Base-by-base conservation (phyloP, 2,329 filamentous ascomycete genomes). In the Scleromitrula shiraiana region DNA sequence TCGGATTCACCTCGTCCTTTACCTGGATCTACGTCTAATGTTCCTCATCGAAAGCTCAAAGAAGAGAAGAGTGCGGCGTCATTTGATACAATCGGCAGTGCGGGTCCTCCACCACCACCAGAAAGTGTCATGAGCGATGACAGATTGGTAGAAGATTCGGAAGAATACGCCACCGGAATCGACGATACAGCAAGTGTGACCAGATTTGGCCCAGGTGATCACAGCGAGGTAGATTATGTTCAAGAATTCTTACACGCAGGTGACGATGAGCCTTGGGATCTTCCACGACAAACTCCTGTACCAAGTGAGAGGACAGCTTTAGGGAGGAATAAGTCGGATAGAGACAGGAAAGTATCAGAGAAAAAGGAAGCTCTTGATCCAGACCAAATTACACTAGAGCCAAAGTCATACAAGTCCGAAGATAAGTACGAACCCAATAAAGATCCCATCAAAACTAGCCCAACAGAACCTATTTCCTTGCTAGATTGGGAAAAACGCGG, bases 401-500 rank as follows among this genome's bases (percentile, higher is more conserved):
- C 44, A 6, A 47, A 47, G 12, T 41, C 36, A 14, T 47, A 47
- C 30, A 47, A 22, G 20, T 35, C 20, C 14, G 36, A 41, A 24
- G 33, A 29, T 12, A 47, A 47, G 10, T 17, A 41, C 15, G 44
- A 47, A 32, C 44, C 36, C 22, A 41, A 9, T 10, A 47, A 47
- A 15, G 44, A 47, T 23, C 44, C 36, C 22, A 41, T n/a, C 10
- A 47, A 47, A 15, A 8, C 27, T n/a, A 47, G 33, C 14, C 26
- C 30, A 19, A 14, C 36, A n/a, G 36, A 41, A 14, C 26, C 32
- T 5, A 41, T 26, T 8, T 29, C 44, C 33, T 30, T 47, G 22
- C 36, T 47, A 33, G 44, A 47, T 24, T 47, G 44, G 44, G 44
- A 47, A 14, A 41, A 38, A 9, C 44, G 22, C 7, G 44, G 44